These are phyloP conservation scores for Talaromyces sp. DNA, from an alignment of 2,329 filamentous ascomycete species.

Conservation along the genomic window DNA sequence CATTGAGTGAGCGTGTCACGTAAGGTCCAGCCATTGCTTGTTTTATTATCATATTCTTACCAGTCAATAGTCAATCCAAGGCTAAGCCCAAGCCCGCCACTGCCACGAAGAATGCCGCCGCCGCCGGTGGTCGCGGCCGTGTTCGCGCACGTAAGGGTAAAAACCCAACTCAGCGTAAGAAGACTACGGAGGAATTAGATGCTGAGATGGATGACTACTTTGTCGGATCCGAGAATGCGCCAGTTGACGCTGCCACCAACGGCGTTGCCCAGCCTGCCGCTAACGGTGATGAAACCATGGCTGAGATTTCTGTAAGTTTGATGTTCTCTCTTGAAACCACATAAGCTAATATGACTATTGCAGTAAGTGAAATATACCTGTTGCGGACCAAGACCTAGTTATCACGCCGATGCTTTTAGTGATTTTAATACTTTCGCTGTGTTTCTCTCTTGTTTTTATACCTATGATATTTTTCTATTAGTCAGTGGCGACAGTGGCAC, in stretches of 20 bases:
- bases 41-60: conserved; percentile 19
- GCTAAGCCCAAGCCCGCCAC: conserved; percentile 78
- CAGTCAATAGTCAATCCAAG: conserved; percentile 53
- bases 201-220: conserved; percentile 99
- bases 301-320: conserved; percentile 50
- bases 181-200: conserved; percentile 93
- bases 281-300: conserved; percentile 52
- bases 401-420: neutral
- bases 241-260: conserved; percentile 41
- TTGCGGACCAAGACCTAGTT: neutral
- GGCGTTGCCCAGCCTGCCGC: conserved; percentile 44
- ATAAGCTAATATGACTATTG: neutral
- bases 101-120: conserved; percentile 59
- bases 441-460: neutral
- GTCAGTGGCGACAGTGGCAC: neutral
- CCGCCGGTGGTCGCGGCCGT: conserved; percentile 43
- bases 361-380: neutral
- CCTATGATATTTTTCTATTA: neutral
- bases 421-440: neutral
- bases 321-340: neutral
- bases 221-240: conserved; percentile 38
- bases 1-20: conserved; percentile 79
- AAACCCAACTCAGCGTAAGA: conserved; percentile 66
- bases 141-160: conserved; percentile 53
- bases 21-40: conserved; percentile 36